Conservation (phyloP, 495 filamentous ascomycete species). For the Hyaloscypha variabilis region DNA sequence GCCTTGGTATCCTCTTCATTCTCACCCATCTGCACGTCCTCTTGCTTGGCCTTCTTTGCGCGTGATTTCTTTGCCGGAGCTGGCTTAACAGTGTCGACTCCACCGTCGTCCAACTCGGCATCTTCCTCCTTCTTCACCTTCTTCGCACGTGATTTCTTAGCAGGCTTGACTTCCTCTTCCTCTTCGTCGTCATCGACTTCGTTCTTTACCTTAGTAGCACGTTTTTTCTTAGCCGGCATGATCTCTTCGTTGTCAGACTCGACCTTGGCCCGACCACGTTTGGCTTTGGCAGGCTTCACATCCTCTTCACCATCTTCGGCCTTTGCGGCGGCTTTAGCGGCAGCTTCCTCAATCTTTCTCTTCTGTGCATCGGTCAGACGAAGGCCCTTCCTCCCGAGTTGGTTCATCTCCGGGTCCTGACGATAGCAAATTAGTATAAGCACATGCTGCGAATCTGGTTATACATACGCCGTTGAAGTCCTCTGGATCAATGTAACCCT, state of each 20-base stretch:
- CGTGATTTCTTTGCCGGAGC: constrained; percentile 23
- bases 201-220: constrained; percentile 28
- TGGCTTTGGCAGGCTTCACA: background rate
- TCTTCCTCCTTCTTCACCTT: constrained; percentile 33
- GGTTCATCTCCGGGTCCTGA: constrained; percentile 63
- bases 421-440: background rate
- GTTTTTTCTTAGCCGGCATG: no score
- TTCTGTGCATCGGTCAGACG: constrained; percentile 43
- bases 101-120: constrained; percentile 18
- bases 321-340: background rate
- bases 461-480: constrained; percentile 70
- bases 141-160: constrained; percentile 29
- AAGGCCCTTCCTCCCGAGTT: constrained; percentile 57
- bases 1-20: constrained; percentile 10
- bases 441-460: background rate
- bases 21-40: constrained; percentile 13
- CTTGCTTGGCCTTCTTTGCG: constrained; percentile 29
- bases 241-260: constrained; percentile 6
- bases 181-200: constrained; percentile 20
- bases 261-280: background rate
- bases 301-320: constrained; percentile 4
- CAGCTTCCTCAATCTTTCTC: constrained; percentile 38
- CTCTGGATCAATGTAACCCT: constrained; percentile 69
- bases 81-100: constrained; percentile 15
- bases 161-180: constrained; percentile 22